Percentiles rank a stretch among this genome's conserved stretches.
Evolutionary conservation across 768 basidiomycete species (phyloP).

Genomic region (Dioszegia hungarica): DNA sequence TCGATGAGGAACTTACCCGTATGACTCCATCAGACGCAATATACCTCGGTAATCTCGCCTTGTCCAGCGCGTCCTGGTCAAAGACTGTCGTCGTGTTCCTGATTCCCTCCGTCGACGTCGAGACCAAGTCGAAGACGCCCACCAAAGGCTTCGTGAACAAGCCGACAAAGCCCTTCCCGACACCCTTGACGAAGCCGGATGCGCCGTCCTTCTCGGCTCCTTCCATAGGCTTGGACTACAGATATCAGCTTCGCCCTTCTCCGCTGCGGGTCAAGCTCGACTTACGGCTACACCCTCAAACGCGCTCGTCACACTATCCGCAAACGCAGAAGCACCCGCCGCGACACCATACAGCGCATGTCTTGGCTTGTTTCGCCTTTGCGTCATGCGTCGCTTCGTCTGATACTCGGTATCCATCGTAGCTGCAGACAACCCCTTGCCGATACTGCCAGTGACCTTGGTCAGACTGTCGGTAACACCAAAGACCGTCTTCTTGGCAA

Average conservation of each 20-base stretch:
- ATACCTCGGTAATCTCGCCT: slow-evolving; percentile 79
- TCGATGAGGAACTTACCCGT: too few species aligned
- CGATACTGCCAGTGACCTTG: slow-evolving; percentile 96
- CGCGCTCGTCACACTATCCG: slow-evolving; percentile 88
- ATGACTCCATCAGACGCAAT: slow-evolving; percentile 82
- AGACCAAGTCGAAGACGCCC: slow-evolving; percentile 91
- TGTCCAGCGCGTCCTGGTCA: slow-evolving; percentile 82
- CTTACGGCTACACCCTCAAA: slow-evolving; percentile 88
- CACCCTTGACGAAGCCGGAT: slow-evolving; percentile 93
- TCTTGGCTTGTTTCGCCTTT: slow-evolving; percentile 86
- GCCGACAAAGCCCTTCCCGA: slow-evolving; percentile 80
- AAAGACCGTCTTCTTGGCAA: slow-evolving; percentile 98
- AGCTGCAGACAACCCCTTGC: slow-evolving; percentile 94
- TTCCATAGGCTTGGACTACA: slow-evolving; percentile 95
- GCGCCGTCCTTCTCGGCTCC: slow-evolving; percentile 93
- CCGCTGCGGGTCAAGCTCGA: slow-evolving; percentile 11
- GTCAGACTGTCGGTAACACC: slow-evolving; percentile 92
- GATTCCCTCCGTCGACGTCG: slow-evolving; percentile 92
- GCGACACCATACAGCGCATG: slow-evolving; percentile 99
- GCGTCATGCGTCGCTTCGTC: slow-evolving; percentile 75
- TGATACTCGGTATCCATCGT: slow-evolving; percentile 97
- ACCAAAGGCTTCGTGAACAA: slow-evolving; percentile 94
- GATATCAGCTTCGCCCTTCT: slow-evolving; percentile 2
- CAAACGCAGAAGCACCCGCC: slow-evolving; percentile 88
- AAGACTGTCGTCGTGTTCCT: slow-evolving; percentile 98